A percentile compares a stretch with the other conserved stretches of the same genome.
Conservation (phyloP, 768 basidiomycete species). For the Flagelloscypha sp. region DNA sequence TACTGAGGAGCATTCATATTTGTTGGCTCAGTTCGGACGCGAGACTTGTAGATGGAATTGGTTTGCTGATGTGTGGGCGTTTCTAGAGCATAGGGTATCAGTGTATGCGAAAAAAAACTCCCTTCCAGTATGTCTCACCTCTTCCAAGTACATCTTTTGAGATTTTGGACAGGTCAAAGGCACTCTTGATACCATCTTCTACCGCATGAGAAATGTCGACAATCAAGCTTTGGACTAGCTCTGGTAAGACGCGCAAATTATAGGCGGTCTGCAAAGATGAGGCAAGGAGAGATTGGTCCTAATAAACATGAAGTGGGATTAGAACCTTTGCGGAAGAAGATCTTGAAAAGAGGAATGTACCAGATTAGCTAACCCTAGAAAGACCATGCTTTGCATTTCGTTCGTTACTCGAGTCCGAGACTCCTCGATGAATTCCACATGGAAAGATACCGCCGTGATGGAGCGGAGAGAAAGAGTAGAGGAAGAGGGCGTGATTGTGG, state of each 20-base stretch:
- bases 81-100: constrained; percentile 15
- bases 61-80: constrained; percentile 5
- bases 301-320: constrained; percentile 7
- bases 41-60: constrained; percentile 62
- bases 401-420: constrained; percentile 61
- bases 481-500: too few species aligned
- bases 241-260: constrained; percentile 80
- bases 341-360: constrained; percentile 37
- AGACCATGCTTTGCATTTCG: constrained; percentile 90
- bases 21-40: constrained; percentile 86
- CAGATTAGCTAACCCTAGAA: constrained; percentile 65
- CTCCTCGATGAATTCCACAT: constrained; percentile 65
- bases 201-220: constrained; percentile 76
- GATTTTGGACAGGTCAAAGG: constrained; percentile 83
- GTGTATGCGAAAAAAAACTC: constrained; percentile 1
- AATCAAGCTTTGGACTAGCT: constrained; percentile 72
- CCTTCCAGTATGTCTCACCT: constrained; percentile 37
- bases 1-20: constrained; percentile 83
- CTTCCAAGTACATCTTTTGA: constrained; percentile 78
- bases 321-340: neutral
- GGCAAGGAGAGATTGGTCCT: constrained; percentile 89
- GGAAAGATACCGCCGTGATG: constrained; percentile 60
- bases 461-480: constrained; percentile 57
- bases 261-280: constrained; percentile 94
- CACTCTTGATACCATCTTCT: constrained; percentile 66